phyloP scores from a whole-genome alignment of 345 rosid genomes.

The Rhodamnia argentea region DNA sequence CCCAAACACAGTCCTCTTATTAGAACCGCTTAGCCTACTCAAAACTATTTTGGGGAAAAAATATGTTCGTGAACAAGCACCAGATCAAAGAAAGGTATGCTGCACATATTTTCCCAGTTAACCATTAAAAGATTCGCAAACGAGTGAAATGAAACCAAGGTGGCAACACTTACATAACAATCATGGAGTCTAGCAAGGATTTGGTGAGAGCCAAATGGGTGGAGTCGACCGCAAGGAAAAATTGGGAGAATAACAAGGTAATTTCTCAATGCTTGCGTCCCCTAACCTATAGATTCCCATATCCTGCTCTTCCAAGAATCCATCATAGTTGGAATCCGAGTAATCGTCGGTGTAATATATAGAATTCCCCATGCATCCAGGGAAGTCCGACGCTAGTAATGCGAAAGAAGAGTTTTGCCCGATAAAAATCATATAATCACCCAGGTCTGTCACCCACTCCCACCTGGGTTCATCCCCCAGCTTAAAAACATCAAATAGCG shows the following conservation, averaged over 20 bases:
- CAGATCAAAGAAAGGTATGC: neutral
- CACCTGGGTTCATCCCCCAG: constrained; percentile 19
- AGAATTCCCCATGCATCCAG: constrained; percentile 29
- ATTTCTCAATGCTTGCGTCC: constrained; percentile 32
- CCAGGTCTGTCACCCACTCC: constrained; percentile 25
- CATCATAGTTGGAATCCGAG: constrained; percentile 27
- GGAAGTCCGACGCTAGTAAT: constrained; percentile 29
- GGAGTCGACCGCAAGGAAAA: constrained; percentile 10
- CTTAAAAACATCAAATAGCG: constrained; percentile 29
- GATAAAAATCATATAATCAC: constrained; percentile 27
- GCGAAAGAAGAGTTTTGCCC: constrained; percentile 43
- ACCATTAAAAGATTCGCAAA: neutral
- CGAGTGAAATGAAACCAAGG: neutral
- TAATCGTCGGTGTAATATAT: constrained; percentile 49
- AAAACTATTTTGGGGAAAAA: neutral
- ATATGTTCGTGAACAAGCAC: neutral
- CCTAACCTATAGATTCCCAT: constrained; percentile 35
- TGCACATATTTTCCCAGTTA: neutral
- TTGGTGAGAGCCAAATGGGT: constrained; percentile 46
- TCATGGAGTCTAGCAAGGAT: constrained; percentile 19
- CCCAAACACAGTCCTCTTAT: neutral
- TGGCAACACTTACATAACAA: neutral
- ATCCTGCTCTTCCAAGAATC: constrained; percentile 26
- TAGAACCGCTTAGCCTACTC: neutral
- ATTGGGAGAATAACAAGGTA: constrained; percentile 21